These are phyloP conservation scores for Teunomyces lycoperdinae DNA, from an alignment of 805 yeast genomes.

Conservation along the genomic window DNA sequence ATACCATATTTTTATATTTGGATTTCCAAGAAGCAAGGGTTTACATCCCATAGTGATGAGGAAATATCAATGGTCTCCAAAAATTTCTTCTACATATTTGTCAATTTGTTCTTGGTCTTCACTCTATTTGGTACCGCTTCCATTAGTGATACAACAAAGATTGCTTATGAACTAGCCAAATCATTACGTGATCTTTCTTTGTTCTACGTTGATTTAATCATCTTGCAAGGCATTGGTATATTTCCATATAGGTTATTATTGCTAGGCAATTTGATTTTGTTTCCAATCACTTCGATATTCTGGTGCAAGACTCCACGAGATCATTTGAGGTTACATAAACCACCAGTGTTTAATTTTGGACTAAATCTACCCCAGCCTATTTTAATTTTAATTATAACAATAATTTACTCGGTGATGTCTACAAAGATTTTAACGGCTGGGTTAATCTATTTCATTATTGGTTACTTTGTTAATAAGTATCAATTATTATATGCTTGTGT, in stretches of 20 bases:
- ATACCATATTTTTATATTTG: slow-evolving; percentile 86
- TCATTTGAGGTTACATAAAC: slow-evolving; percentile 68
- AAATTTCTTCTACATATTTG: slow-evolving; percentile 92
- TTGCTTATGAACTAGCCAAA: slow-evolving; percentile 83
- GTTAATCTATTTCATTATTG: slow-evolving; percentile 74
- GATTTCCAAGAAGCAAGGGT: slow-evolving; percentile 82
- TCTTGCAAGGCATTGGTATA: slow-evolving; percentile 82
- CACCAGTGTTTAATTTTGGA: slow-evolving; percentile 92
- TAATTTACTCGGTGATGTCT: slow-evolving; percentile 86
- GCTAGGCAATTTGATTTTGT: slow-evolving; percentile 72
- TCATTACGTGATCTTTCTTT: slow-evolving; percentile 76
- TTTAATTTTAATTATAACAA: slow-evolving; percentile 75
- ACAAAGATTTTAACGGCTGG: slow-evolving; percentile 86
- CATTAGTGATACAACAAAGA: slow-evolving; percentile 82
- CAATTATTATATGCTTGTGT: slow-evolving; percentile 87
- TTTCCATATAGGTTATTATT: slow-evolving; percentile 85
- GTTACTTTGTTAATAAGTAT: slow-evolving; percentile 87
- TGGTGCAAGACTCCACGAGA: slow-evolving; percentile 85
- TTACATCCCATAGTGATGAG: slow-evolving; percentile 87
- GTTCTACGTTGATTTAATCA: slow-evolving; percentile 84
- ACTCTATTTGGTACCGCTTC: slow-evolving; percentile 93
- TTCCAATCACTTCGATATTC: slow-evolving; percentile 52
- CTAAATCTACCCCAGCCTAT: slow-evolving; percentile 89
- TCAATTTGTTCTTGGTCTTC: slow-evolving; percentile 88
- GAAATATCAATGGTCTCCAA: slow-evolving; percentile 87